Evolutionary conservation across 208 protist genomes (phyloP).

Genomic region (Leishmania tropica): DNA sequence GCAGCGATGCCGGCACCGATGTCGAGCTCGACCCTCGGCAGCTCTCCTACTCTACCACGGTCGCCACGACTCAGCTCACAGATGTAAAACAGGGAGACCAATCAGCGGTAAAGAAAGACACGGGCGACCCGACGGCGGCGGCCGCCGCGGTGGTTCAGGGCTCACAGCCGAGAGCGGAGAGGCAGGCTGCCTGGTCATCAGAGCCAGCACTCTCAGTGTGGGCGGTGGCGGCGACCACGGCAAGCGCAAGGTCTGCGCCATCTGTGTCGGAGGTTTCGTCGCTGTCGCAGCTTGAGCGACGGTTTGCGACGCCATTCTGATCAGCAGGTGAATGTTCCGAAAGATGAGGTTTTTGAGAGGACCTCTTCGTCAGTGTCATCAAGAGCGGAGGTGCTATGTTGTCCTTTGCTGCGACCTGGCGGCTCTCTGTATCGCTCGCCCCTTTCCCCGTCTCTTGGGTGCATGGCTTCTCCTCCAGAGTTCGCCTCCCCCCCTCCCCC

Average conservation of each 20-base stretch:
- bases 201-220: background rate
- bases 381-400: background rate
- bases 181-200: background rate
- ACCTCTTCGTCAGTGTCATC: background rate
- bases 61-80: background rate
- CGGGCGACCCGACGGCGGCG: background rate
- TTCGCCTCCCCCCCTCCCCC: background rate
- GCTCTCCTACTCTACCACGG: slow-evolving; percentile 24
- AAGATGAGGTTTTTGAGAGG: background rate
- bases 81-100: background rate
- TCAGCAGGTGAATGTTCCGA: background rate
- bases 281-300: slow-evolving; percentile 29
- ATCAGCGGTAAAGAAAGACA: background rate
- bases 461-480: background rate
- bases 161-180: background rate
- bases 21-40: slow-evolving; percentile 27
- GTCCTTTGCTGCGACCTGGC: background rate
- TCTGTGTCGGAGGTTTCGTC: slow-evolving; percentile 29
- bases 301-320: slow-evolving; percentile 24
- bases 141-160: background rate
- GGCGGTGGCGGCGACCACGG: background rate
- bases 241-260: slow-evolving; percentile 9
- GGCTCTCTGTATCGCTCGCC: background rate
- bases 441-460: background rate
- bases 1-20: slow-evolving; percentile 3